phyloP scores from a whole-genome alignment of 352 stramenopile species.

The Phytophthora macrochlamydospora region DNA sequence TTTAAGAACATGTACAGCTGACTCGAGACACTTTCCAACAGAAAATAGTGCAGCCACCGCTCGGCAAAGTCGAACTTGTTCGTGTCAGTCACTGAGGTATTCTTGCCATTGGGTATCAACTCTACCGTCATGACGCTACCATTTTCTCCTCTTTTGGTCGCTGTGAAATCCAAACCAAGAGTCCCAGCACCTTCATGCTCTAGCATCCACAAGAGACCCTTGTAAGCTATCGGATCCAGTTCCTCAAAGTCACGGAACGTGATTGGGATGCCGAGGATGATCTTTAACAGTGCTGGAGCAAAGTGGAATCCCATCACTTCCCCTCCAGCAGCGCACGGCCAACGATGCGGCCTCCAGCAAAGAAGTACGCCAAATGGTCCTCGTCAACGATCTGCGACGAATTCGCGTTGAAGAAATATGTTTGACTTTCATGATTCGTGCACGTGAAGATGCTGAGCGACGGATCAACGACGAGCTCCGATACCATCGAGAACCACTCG shows the following conservation, averaged over 20 bases:
- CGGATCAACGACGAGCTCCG: constrained; percentile 40
- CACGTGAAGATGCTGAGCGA: constrained; percentile 48
- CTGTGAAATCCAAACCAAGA: constrained; percentile 50
- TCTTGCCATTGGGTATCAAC: constrained; percentile 39
- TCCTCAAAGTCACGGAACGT: constrained; percentile 47
- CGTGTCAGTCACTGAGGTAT: constrained; percentile 86
- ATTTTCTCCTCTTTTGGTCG: constrained; percentile 20
- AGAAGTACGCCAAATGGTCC: constrained; percentile 51
- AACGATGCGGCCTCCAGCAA: constrained; percentile 50
- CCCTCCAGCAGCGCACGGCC: constrained; percentile 75
- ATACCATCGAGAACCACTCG: constrained; percentile 83
- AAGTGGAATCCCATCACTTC: constrained; percentile 93
- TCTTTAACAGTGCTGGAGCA: constrained; percentile 52
- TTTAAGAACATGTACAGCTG: constrained; percentile 81
- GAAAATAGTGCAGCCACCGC: constrained; percentile 86
- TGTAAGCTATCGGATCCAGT: constrained; percentile 50
- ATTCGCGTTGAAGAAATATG: constrained; percentile 56
- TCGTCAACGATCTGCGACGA: constrained; percentile 33
- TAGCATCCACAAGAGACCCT: constrained; percentile 57
- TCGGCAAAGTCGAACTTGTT: constrained; percentile 93
- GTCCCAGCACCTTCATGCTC: constrained; percentile 41
- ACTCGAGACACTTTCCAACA: constrained; percentile 88
- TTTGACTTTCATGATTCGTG: constrained; percentile 46
- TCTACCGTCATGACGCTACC: constrained; percentile 36
- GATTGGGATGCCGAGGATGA: constrained; percentile 48